Conservation (phyloP, 257 asterid species). For the Henckelia pumila region DNA sequence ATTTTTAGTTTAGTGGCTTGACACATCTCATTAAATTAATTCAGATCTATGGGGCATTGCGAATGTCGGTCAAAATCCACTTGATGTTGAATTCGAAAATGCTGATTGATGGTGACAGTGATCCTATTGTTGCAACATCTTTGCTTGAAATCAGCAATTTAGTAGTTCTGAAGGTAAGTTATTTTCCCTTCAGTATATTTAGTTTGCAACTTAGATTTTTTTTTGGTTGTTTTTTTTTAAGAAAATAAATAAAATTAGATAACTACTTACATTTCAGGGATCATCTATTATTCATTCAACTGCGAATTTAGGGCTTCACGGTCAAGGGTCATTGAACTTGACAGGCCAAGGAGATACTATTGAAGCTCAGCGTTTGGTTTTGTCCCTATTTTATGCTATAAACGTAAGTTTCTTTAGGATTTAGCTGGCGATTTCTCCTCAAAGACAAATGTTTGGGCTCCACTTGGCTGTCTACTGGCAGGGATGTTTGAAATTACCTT, state of each 20-base stretch:
- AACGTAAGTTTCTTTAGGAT: constrained; percentile 52
- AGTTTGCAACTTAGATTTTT: constrained; percentile 9
- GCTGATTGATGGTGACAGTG: constrained; percentile 68
- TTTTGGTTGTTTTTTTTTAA: constrained; percentile 17
- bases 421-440: constrained; percentile 19
- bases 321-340: constrained; percentile 92
- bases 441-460: constrained; percentile 13
- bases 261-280: constrained; percentile 47
- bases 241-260: neutral
- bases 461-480: constrained; percentile 3
- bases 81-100: constrained; percentile 83
- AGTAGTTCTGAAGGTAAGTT: constrained; percentile 78
- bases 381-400: constrained; percentile 82
- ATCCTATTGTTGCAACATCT: constrained; percentile 74
- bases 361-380: constrained; percentile 87
- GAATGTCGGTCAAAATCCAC: constrained; percentile 91
- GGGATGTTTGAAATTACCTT: constrained; percentile 12
- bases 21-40: constrained; percentile 31
- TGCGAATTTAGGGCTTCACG: constrained; percentile 85
- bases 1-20: constrained; percentile 32
- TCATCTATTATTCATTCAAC: constrained; percentile 85
- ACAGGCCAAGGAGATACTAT: constrained; percentile 84
- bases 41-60: constrained; percentile 86
- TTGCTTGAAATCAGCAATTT: constrained; percentile 90
- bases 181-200: constrained; percentile 16